Conservation (phyloP, 2,329 filamentous ascomycete genomes). For the Neodidymelliopsis sp. region DNA sequence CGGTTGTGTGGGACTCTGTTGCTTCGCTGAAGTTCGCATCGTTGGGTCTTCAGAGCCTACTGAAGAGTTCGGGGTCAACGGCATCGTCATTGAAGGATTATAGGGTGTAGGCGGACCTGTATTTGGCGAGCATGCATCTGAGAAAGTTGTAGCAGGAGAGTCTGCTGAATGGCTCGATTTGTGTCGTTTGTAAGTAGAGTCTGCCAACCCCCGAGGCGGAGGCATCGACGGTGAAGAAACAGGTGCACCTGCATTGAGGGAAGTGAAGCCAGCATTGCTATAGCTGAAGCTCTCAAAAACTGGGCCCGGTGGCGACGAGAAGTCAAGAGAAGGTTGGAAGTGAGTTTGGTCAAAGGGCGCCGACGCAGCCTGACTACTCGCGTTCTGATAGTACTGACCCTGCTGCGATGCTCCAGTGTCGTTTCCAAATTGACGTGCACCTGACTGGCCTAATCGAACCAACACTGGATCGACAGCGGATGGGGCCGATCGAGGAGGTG, state of each 20-base stretch:
- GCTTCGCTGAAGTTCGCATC: constrained; percentile 27
- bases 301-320: constrained; percentile 28
- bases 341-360: constrained; percentile 25
- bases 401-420: constrained; percentile 24
- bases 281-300: constrained; percentile 27
- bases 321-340: constrained; percentile 33
- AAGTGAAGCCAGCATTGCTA: constrained; percentile 19
- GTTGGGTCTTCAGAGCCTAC: constrained; percentile 45
- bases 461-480: constrained; percentile 40
- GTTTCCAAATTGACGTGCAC: constrained; percentile 22
- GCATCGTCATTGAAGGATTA: constrained; percentile 54
- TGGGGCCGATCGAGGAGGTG: constrained; percentile 29
- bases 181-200: constrained; percentile 31
- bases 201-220: constrained; percentile 31
- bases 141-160: constrained; percentile 32
- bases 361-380: constrained; percentile 16
- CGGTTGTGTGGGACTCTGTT: constrained; percentile 38
- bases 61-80: constrained; percentile 55
- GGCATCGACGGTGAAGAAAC: constrained; percentile 36
- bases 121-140: constrained; percentile 49
- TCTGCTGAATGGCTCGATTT: constrained; percentile 36
- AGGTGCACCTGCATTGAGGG: constrained; percentile 28
- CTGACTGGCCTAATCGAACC: constrained; percentile 27
- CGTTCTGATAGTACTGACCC: constrained; percentile 18
- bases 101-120: constrained; percentile 50